These are phyloP conservation scores for Phytophthora pini DNA, from an alignment of 352 stramenopile genomes.

Conservation along the genomic window DNA sequence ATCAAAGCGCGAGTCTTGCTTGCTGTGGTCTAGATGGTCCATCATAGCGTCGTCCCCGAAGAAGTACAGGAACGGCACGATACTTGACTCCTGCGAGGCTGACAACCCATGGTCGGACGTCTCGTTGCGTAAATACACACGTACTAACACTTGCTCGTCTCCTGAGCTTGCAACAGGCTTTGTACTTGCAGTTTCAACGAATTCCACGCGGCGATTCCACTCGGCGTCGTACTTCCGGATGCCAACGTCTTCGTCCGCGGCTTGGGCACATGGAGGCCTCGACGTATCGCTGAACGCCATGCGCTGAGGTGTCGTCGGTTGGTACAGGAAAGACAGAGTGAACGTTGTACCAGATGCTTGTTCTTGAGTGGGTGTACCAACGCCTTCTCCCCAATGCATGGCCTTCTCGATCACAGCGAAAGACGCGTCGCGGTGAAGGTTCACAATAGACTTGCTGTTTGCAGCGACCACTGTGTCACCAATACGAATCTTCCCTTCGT, in stretches of 20 bases:
- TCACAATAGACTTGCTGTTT: conserved; percentile 83
- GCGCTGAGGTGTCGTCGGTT: conserved; percentile 42
- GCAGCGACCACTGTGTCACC: conserved; percentile 82
- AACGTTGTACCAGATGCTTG: conserved; percentile 40
- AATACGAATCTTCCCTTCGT: conserved; percentile 75
- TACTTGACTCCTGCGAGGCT: conserved; percentile 80
- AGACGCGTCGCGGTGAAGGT: conserved; percentile 78
- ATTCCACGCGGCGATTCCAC: conserved; percentile 87
- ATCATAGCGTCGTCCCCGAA: conserved; percentile 89
- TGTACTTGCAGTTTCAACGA: conserved; percentile 58
- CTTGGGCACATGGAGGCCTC: conserved; percentile 35
- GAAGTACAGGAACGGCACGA: conserved; percentile 90
- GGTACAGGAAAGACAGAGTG: conserved; percentile 77
- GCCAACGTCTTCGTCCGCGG: conserved; percentile 32
- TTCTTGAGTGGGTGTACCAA: conserved; percentile 15
- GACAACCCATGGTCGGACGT: conserved; percentile 80
- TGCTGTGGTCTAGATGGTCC: conserved; percentile 88
- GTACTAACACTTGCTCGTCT: conserved; percentile 65
- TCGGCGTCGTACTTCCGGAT: conserved; percentile 66
- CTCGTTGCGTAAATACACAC: conserved; percentile 79
- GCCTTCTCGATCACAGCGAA: conserved; percentile 82
- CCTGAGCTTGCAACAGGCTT: conserved; percentile 18
- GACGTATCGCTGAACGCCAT: conserved; percentile 36
- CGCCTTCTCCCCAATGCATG: conserved; percentile 42
- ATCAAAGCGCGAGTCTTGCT: conserved; percentile 84